A percentile compares a stretch with the other conserved stretches of the same genome.
Evolutionary conservation across 306 rosid genomes (phyloP).

Genomic region (Fragaria nilgerrensis): DNA sequence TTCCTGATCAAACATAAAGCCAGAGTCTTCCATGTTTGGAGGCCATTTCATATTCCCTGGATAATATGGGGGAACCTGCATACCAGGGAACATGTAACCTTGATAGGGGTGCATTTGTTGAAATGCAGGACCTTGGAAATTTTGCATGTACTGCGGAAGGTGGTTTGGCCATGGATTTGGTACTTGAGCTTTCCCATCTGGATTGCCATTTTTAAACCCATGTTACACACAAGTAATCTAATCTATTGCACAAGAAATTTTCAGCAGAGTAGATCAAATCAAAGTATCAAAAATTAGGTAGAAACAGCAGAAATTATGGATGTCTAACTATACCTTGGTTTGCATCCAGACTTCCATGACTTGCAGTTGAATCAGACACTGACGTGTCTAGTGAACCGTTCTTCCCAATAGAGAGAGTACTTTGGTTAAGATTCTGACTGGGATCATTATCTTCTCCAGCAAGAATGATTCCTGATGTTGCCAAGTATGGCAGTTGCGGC

Average conservation of each 20-base stretch:
- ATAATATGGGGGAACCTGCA: conserved; percentile 82
- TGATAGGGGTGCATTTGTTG: conserved; percentile 84
- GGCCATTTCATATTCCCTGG: conserved; percentile 90
- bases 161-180: conserved; percentile 75
- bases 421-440: conserved; percentile 30
- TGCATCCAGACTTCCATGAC: conserved; percentile 79
- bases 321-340: conserved; percentile 61
- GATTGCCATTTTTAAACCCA: neutral
- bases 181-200: conserved; percentile 65
- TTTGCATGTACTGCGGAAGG: conserved; percentile 70
- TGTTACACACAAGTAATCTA: neutral
- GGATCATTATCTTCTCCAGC: conserved; percentile 82
- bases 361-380: conserved; percentile 65
- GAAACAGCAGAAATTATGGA: neutral
- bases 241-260: neutral
- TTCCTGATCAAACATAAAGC: conserved; percentile 49
- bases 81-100: conserved; percentile 74
- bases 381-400: conserved; percentile 52
- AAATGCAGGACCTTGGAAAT: conserved; percentile 78
- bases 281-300: neutral
- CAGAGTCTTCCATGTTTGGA: conserved; percentile 59
- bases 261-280: neutral
- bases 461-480: conserved; percentile 79
- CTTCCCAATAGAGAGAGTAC: conserved; percentile 30
- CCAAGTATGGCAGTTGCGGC: conserved; percentile 66